These are phyloP conservation scores for Aspergillus hancockii DNA, from an alignment of 495 filamentous ascomycete species.

Conservation along the genomic window DNA sequence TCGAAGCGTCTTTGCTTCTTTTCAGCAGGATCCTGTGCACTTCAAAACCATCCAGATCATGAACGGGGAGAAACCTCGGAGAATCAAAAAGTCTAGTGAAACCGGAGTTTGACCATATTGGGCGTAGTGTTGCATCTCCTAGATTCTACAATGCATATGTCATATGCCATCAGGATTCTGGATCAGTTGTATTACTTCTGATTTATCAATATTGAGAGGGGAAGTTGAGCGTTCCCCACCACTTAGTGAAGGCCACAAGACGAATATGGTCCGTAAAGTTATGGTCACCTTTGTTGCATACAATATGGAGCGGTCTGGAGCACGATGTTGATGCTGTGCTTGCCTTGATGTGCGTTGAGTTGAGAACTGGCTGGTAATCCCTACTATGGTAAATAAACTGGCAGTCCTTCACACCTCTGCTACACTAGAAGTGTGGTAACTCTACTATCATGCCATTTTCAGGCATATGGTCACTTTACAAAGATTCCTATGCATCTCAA, in stretches of 20 bases:
- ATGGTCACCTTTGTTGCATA: no score
- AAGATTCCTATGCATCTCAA: no score
- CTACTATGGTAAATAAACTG: no score
- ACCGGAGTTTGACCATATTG: neutral
- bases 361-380: no score
- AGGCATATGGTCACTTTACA: no score
- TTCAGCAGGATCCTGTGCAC: neutral
- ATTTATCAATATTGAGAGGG: neutral
- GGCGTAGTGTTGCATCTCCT: neutral
- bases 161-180: neutral
- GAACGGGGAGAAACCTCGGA: neutral
- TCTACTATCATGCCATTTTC: no score
- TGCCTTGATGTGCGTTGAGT: no score
- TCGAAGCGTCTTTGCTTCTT: neutral
- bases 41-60: neutral
- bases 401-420: no score
- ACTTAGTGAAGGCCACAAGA: neutral
- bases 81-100: neutral
- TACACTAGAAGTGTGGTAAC: no score
- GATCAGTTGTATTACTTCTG: neutral
- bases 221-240: neutral
- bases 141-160: neutral
- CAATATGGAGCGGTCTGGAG: no score
- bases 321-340: no score
- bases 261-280: neutral